phyloP scores from a whole-genome alignment of 2,329 filamentous ascomycete genomes.

The Amauroascus niger region DNA sequence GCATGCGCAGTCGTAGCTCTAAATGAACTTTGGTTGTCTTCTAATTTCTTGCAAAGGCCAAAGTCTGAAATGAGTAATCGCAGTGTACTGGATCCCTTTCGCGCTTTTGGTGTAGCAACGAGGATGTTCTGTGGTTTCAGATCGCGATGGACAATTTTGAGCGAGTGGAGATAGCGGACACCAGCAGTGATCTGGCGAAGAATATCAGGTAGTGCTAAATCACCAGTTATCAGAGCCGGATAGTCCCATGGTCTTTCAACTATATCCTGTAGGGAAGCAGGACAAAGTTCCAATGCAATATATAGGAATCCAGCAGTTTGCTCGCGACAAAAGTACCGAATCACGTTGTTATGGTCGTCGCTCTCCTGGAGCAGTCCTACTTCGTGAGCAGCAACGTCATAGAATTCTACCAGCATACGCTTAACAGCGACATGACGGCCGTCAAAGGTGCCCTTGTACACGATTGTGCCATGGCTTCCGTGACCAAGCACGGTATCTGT shows the following conservation, averaged over 20 bases:
- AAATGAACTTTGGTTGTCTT: constrained; percentile 88
- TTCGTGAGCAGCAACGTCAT: constrained; percentile 89
- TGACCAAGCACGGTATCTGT: constrained; percentile 55
- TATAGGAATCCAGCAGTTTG: constrained; percentile 85
- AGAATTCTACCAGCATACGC: constrained; percentile 91
- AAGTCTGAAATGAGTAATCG: constrained; percentile 96
- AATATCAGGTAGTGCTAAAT: constrained; percentile 65
- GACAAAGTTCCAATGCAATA: constrained; percentile 88
- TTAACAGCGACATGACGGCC: constrained; percentile 91
- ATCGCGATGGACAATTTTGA: constrained; percentile 93
- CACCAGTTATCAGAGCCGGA: constrained; percentile 53
- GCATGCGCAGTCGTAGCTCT: constrained; percentile 89
- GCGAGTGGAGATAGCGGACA: constrained; percentile 74
- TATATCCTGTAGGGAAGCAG: constrained; percentile 85
- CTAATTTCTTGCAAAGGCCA: constrained; percentile 92
- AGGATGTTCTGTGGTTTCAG: constrained; percentile 97
- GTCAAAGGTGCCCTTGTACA: constrained; percentile 90
- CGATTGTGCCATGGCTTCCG: constrained; percentile 93
- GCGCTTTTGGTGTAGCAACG: constrained; percentile 54
- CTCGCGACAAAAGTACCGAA: constrained; percentile 90
- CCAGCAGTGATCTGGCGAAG: constrained; percentile 85
- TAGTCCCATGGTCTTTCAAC: constrained; percentile 64
- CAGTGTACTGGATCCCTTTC: constrained; percentile 49
- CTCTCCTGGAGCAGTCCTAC: constrained; percentile 83
- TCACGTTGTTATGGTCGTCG: constrained; percentile 92